Conservation (phyloP, 129 eudicot genomes). For the Glebionis coronaria region DNA sequence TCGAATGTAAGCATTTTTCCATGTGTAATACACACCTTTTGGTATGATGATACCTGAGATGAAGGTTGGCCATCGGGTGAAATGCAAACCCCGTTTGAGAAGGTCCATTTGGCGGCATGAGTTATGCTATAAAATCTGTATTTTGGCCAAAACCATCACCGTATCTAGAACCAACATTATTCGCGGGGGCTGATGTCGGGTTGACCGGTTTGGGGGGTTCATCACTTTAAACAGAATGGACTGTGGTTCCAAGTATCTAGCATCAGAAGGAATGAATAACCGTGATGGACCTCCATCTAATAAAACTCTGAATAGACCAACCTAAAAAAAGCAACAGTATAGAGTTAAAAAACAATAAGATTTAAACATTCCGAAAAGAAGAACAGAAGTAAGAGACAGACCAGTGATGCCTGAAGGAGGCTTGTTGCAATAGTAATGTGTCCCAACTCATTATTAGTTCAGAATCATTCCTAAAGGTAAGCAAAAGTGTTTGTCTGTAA, state of each 20-base stretch:
- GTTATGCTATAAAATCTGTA: conserved; percentile 79
- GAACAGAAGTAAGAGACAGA: conserved; percentile 25
- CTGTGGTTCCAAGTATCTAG: conserved; percentile 67
- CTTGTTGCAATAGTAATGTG: conserved; percentile 52
- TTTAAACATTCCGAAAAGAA: not conserved
- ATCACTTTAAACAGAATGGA: conserved; percentile 39
- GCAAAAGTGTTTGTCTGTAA: no score
- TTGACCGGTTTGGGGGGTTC: conserved; percentile 37
- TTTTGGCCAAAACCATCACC: conserved; percentile 41
- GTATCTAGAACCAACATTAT: conserved; percentile 41
- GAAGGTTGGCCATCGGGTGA: conserved; percentile 23
- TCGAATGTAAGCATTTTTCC: no score
- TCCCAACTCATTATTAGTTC: no score
- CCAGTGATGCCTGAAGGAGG: conserved; percentile 96
- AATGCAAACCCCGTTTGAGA: conserved; percentile 30
- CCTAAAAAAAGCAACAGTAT: conserved; percentile 40
- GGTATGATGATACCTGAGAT: no score
- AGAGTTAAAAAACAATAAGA: not conserved
- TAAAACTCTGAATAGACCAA: conserved; percentile 81
- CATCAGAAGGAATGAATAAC: conserved; percentile 64
- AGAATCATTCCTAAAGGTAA: no score
- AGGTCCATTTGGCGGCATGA: conserved; percentile 72
- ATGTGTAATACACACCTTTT: no score
- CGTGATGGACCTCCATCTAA: conserved; percentile 96
- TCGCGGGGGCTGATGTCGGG: conserved; percentile 24